Percentiles rank a stretch among this genome's conserved stretches.
Evolutionary conservation across 31 red algal species (phyloP).

Genomic region (Odonthalia washingtoniensis): DNA sequence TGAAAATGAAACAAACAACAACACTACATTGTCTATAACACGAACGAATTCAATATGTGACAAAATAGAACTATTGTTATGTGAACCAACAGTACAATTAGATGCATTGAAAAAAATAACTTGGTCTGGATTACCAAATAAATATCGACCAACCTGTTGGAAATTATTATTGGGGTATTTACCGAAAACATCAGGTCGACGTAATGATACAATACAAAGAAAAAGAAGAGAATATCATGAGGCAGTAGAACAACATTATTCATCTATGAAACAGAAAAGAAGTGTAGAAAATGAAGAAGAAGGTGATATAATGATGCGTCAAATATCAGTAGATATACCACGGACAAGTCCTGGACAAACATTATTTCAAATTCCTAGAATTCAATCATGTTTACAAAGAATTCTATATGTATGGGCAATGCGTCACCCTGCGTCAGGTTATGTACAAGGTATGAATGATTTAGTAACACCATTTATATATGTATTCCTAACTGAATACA

Average conservation of each 20-base stretch:
- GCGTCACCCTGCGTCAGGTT: constrained; percentile 94
- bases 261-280: neutral
- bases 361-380: too few relatives aligned
- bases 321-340: constrained; percentile 95
- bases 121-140: constrained; percentile 76
- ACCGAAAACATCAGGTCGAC: constrained; percentile 64
- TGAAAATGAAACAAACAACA: neutral
- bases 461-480: constrained; percentile 93
- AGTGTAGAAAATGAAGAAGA: constrained; percentile 26
- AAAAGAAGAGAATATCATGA: constrained; percentile 83
- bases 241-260: constrained; percentile 83
- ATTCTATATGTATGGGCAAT: constrained; percentile 97
- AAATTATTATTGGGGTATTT: constrained; percentile 89
- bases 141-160: constrained; percentile 76
- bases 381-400: constrained; percentile 78
- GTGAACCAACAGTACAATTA: constrained; percentile 52
- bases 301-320: constrained; percentile 78
- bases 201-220: constrained; percentile 68
- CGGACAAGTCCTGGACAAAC: constrained; percentile 84
- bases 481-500: constrained; percentile 91
- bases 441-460: constrained; percentile 99
- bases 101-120: constrained; percentile 68
- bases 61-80: constrained; percentile 52
- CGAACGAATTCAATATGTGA: constrained; percentile 7
- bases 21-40: constrained; percentile 15